Base-by-base conservation (phyloP, 345 rosid genomes). In the Lagerstroemia speciosa region DNA sequence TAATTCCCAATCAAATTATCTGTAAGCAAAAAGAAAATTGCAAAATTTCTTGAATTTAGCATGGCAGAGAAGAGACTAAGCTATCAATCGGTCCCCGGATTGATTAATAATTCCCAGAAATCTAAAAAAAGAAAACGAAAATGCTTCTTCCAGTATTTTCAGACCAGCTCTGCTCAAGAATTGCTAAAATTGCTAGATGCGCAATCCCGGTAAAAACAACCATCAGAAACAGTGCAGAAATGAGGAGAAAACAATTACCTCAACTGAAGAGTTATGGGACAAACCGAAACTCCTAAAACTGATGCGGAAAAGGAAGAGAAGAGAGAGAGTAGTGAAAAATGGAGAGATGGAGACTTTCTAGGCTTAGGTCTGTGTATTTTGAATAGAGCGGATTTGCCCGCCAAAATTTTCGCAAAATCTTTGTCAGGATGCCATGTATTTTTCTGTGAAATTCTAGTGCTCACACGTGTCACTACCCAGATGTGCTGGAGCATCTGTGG, bases 351-450 rank as follows among this genome's bases (percentile, higher is more conserved):
- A 14, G 61, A 12, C 61, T 24, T 9, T n/a, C 81, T 86, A 88
- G 97, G 94, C 90, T 85, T 86, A 78, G 73, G 36, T 76, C 65
- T 57, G 72, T 76, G 69, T 81, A 20, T 20, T 52, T 81, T 82
- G 82, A 83, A 85, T 75, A 81, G 55, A 76, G 69, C 72, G 63
- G 33, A 36, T 63, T 69, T 81, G 90, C 90, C 91, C 97, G 97
- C 97, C 94, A 90, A 88, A 81, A 55, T 33, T 65, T 71, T 65
- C 41, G 30, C 36, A 22, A 55, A 71, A n/a, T n/a, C n/a, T n/a
- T n/a, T n/a, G n/a, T n/a, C n/a, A n/a, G n/a, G n/a, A n/a, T n/a
- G n/a, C n/a, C n/a, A n/a, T n/a, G n/a, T n/a, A n/a, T n/a, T n/a
- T n/a, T n/a, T n/a, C n/a, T n/a, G n/a, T n/a, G n/a, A n/a, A n/a